phyloP scores from a whole-genome alignment of 441 rosid genomes.

The Cnidoscolus chayamansa region DNA sequence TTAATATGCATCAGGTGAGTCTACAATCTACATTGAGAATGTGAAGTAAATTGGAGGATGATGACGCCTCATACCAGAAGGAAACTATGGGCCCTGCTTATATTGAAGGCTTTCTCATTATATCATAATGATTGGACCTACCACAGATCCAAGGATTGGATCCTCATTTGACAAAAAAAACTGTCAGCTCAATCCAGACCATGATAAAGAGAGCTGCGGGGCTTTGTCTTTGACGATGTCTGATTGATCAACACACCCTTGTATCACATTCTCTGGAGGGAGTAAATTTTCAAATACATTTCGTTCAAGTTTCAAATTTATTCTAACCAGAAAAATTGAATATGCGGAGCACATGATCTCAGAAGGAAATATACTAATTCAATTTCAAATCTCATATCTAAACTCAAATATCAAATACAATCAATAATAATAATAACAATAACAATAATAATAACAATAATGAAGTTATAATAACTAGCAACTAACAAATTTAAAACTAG shows the following conservation, averaged over 20 bases:
- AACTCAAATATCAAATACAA: neutral
- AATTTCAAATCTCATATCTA: conserved; percentile 10
- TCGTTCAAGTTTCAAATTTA: neutral
- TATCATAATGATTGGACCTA: too few species aligned
- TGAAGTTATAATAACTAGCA: neutral
- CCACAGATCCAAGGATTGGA: neutral
- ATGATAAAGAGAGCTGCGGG: neutral
- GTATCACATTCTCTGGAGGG: neutral
- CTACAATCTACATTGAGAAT: too few species aligned
- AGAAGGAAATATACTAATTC: neutral
- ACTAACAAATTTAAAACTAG: conserved; percentile 1
- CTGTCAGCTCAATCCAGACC: neutral
- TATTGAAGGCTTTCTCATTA: too few species aligned
- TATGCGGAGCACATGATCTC: neutral
- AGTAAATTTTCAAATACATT: neutral
- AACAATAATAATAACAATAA: neutral
- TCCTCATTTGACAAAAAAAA: neutral
- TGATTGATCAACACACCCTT: neutral
- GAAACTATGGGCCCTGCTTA: too few species aligned
- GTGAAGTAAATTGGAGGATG: too few species aligned
- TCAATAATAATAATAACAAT: neutral
- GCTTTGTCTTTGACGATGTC: neutral
- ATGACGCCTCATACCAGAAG: too few species aligned
- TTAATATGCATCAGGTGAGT: neutral
- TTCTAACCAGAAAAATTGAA: neutral